A percentile compares a stretch with the other conserved stretches of the same genome.
Conservation (phyloP, 768 basidiomycete genomes). For the Mycena haematopus region DNA sequence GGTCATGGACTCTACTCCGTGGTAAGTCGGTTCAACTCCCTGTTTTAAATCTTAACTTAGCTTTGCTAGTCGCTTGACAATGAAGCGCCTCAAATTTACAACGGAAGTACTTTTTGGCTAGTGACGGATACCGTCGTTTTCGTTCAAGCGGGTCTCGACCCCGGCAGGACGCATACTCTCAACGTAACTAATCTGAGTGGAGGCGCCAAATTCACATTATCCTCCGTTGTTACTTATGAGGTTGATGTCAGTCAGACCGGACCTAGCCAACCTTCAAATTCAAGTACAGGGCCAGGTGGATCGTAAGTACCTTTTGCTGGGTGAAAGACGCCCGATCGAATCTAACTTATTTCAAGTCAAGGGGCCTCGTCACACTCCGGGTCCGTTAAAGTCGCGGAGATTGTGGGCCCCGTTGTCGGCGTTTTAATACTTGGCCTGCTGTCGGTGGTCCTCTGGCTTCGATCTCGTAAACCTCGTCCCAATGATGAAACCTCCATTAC, state of each 20-base stretch:
- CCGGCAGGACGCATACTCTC: constrained; percentile 2
- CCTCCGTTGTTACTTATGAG: constrained; percentile 6
- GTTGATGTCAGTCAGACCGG: not conserved
- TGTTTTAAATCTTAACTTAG: not conserved
- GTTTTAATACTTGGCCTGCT: not conserved
- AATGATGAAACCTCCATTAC: not conserved
- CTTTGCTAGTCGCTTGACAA: constrained; percentile 13
- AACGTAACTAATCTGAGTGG: constrained; percentile 15
- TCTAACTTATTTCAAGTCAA: not conserved
- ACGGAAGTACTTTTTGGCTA: constrained; percentile 21
- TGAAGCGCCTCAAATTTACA: constrained; percentile 4
- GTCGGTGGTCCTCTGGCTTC: not conserved
- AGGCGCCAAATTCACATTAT: constrained; percentile 10
- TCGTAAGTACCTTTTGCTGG: no score
- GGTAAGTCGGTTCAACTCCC: constrained; percentile 1
- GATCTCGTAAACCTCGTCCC: constrained; percentile 1
- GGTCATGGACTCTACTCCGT: constrained; percentile 19
- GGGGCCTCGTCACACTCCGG: not conserved
- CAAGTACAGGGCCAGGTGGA: not conserved
- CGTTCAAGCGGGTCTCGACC: constrained; percentile 19
- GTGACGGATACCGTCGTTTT: constrained; percentile 11
- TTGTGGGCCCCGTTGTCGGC: constrained; percentile 12
- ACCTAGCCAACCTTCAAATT: not conserved
- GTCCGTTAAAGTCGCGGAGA: constrained; percentile 5
- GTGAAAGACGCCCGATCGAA: no score